A percentile compares a stretch with the other conserved stretches of the same genome.
Evolutionary conservation across 2,329 filamentous ascomycete genomes (phyloP).

Genomic region (Alternaria panax): DNA sequence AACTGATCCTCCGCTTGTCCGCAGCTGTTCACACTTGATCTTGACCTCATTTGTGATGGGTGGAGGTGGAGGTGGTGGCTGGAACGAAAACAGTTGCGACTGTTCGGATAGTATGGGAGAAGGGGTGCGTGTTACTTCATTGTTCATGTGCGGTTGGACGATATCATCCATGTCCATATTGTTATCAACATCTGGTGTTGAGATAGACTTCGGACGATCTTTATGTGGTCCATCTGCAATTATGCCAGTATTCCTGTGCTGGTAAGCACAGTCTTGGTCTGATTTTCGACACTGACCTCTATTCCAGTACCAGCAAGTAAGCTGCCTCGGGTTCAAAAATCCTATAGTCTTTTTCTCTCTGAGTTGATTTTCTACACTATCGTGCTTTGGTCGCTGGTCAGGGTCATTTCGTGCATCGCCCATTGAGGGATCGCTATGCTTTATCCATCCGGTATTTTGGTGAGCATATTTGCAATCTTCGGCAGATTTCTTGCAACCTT

Average conservation of each 20-base stretch:
- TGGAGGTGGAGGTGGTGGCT: not conserved
- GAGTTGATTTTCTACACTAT: not conserved
- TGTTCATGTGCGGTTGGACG: not conserved
- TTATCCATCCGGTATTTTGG: conserved; percentile 37
- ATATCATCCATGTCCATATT: not conserved
- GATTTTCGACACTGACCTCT: conserved; percentile 12
- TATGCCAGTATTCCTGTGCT: conserved; percentile 26
- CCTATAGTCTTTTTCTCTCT: not conserved
- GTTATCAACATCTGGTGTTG: not conserved
- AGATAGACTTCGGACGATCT: not conserved
- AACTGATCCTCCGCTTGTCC: conserved; percentile 23
- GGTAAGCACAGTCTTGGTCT: conserved; percentile 15
- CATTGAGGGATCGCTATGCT: not conserved
- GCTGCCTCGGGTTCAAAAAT: not conserved
- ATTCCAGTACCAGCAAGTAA: conserved; percentile 37
- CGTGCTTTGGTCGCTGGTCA: not conserved
- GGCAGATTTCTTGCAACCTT: conserved; percentile 27
- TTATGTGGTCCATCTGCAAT: conserved; percentile 13
- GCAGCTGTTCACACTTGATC: conserved; percentile 19
- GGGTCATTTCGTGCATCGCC: conserved; percentile 20
- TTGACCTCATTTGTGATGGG: not conserved
- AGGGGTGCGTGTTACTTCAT: not conserved
- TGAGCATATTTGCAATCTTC: conserved; percentile 40
- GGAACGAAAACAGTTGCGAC: not conserved
- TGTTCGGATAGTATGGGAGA: not conserved